phyloP scores from a whole-genome alignment of 345 rosid species.

The Boechera stricta region DNA sequence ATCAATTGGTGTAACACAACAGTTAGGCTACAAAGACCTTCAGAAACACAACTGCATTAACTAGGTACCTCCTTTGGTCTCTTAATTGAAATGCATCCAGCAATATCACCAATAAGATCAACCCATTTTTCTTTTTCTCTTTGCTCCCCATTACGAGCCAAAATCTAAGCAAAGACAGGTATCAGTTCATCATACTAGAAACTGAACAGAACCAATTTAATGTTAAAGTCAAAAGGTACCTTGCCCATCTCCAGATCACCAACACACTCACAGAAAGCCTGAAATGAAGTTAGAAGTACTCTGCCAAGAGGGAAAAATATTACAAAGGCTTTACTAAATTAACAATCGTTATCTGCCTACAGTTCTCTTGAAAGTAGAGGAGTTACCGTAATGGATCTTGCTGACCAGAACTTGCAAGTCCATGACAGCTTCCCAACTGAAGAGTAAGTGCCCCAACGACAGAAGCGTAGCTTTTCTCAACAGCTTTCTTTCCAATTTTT shows the following conservation, averaged over 20 bases:
- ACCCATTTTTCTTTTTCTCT: slow-evolving; percentile 93
- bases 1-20: slow-evolving; percentile 28
- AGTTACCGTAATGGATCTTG: slow-evolving; percentile 83
- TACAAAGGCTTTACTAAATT: slow-evolving; percentile 21
- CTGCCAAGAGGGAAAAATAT: slow-evolving; percentile 54
- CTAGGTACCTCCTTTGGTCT: slow-evolving; percentile 90
- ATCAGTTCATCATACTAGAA: slow-evolving; percentile 27
- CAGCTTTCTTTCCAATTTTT: slow-evolving; percentile 88
- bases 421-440: slow-evolving; percentile 93
- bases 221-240: slow-evolving; percentile 53
- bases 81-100: slow-evolving; percentile 89
- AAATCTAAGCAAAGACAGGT: slow-evolving; percentile 59
- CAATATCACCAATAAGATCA: slow-evolving; percentile 81
- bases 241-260: slow-evolving; percentile 99
- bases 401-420: slow-evolving; percentile 81
- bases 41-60: slow-evolving; percentile 22
- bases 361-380: slow-evolving; percentile 26
- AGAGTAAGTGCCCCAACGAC: slow-evolving; percentile 87
- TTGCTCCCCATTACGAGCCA: slow-evolving; percentile 89
- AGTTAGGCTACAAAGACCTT: slow-evolving; percentile 19
- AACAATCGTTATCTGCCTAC: slow-evolving; percentile 19
- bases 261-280: slow-evolving; percentile 96
- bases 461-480: slow-evolving; percentile 86
- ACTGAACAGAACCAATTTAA: slow-evolving; percentile 24
- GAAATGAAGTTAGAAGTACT: slow-evolving; percentile 85